These are phyloP conservation scores for Tulasnella sp. DNA, from an alignment of 768 basidiomycete species.

Conservation along the genomic window DNA sequence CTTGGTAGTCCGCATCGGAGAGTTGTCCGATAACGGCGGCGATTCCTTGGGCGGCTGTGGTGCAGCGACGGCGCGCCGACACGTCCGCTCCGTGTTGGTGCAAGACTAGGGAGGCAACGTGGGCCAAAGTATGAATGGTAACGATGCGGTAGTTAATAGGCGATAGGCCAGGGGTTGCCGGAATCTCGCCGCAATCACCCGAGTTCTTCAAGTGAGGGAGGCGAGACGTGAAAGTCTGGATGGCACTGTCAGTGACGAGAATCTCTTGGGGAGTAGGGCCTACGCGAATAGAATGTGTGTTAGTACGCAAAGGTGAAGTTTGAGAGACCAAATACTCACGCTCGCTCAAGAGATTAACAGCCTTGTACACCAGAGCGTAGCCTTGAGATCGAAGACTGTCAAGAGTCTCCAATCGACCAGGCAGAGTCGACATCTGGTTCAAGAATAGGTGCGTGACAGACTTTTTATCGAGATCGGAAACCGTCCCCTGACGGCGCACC, in stretches of 20 bases:
- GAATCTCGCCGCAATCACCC: constrained; percentile 28
- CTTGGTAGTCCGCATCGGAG: neutral
- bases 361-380: constrained; percentile 10
- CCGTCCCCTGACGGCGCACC: neutral
- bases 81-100: constrained; percentile 19
- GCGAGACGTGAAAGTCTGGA: constrained; percentile 20
- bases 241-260: constrained; percentile 21
- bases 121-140: constrained; percentile 27
- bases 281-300: neutral
- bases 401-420: neutral
- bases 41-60: neutral
- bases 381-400: constrained; percentile 18
- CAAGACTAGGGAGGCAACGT: constrained; percentile 25
- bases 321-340: neutral
- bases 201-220: constrained; percentile 22
- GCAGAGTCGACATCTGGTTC: neutral
- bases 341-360: neutral
- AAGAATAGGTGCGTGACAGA: constrained; percentile 17
- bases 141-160: constrained; percentile 29
- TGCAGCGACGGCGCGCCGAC: constrained; percentile 14
- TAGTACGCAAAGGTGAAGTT: neutral
- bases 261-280: neutral
- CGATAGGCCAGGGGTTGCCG: constrained; percentile 10
- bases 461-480: constrained; percentile 16
- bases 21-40: neutral